Conservation (phyloP, 768 basidiomycete genomes). For the Lentinus brumalis region DNA sequence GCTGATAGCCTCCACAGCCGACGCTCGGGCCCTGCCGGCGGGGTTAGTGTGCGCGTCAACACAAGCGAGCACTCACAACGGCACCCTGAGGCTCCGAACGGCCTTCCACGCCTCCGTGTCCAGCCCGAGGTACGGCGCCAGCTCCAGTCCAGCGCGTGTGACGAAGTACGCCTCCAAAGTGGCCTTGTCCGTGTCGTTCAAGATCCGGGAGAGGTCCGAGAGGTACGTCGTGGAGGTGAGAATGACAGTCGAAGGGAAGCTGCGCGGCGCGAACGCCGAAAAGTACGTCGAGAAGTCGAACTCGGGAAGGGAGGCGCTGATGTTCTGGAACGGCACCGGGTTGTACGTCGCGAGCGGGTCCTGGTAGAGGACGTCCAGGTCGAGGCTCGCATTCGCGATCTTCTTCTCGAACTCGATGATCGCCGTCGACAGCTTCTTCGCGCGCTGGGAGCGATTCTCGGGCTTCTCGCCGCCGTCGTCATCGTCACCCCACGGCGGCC, state of each 20-base stretch:
- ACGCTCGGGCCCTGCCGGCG: too few species aligned
- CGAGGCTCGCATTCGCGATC: conserved; percentile 78
- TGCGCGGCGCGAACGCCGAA: conserved; percentile 77
- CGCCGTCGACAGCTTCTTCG: conserved; percentile 63
- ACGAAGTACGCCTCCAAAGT: conserved; percentile 88
- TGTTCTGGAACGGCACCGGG: conserved; percentile 67
- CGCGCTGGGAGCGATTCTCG: conserved; percentile 53
- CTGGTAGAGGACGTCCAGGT: conserved; percentile 73
- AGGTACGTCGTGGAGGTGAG: conserved; percentile 83
- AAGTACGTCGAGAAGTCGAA: conserved; percentile 87
- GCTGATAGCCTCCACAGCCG: too few species aligned
- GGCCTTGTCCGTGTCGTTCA: conserved; percentile 65
- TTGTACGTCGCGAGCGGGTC: conserved; percentile 92
- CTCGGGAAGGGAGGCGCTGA: conserved; percentile 70
- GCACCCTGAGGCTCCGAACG: conserved; percentile 73
- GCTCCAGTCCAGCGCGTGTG: conserved; percentile 66
- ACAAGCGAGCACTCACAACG: too few species aligned
- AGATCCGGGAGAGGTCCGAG: conserved; percentile 62
- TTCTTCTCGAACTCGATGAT: conserved; percentile 79
- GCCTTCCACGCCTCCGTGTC: conserved; percentile 81
- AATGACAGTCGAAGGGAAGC: conserved; percentile 75
- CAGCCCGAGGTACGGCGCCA: conserved; percentile 72
- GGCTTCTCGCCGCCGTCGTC: conserved; percentile 51
- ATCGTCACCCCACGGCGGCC: conserved; percentile 82
- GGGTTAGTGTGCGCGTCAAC: too few species aligned